A percentile compares a stretch with the other conserved stretches of the same genome.
phyloP scores from a whole-genome alignment of 768 basidiomycete genomes.

The Russula olivacea region DNA sequence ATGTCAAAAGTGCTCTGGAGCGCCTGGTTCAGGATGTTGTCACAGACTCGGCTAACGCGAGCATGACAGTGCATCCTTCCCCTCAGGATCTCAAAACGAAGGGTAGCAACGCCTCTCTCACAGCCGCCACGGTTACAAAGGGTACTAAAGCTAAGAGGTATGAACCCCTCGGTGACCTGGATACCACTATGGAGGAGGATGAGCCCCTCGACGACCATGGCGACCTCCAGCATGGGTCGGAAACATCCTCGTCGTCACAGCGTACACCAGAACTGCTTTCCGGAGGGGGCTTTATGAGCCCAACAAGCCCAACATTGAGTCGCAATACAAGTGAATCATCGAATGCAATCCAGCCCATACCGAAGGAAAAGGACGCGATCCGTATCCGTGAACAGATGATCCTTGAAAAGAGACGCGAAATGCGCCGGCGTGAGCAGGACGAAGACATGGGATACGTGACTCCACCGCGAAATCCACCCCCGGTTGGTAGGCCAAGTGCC shows the following conservation, averaged over 20 bases:
- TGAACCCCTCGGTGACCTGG: constrained; percentile 29
- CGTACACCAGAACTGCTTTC: constrained; percentile 23
- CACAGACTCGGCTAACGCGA: constrained; percentile 17
- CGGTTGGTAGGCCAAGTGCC: constrained; percentile 41
- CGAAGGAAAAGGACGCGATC: constrained; percentile 69
- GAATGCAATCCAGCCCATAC: constrained; percentile 41
- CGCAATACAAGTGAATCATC: constrained; percentile 42
- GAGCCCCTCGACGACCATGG: constrained; percentile 30
- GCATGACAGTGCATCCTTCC: constrained; percentile 8
- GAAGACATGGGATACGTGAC: constrained; percentile 36
- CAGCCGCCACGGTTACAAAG: constrained; percentile 32
- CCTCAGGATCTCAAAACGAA: constrained; percentile 23
- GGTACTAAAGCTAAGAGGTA: constrained; percentile 33
- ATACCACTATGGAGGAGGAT: constrained; percentile 33
- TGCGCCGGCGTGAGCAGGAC: constrained; percentile 49
- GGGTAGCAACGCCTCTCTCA: constrained; percentile 24
- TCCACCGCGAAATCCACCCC: constrained; percentile 29
- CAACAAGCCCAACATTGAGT: constrained; percentile 30
- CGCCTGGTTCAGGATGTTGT: constrained; percentile 36
- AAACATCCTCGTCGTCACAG: constrained; percentile 9
- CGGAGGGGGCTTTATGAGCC: constrained; percentile 22
- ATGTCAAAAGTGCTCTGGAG: constrained; percentile 39
- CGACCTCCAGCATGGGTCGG: constrained; percentile 7
- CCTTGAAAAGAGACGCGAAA: constrained; percentile 61
- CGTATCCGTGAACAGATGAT: constrained; percentile 61